These are phyloP conservation scores for Telopea speciosissima DNA, from an alignment of 177 flowering plant genomes.

Conservation along the genomic window DNA sequence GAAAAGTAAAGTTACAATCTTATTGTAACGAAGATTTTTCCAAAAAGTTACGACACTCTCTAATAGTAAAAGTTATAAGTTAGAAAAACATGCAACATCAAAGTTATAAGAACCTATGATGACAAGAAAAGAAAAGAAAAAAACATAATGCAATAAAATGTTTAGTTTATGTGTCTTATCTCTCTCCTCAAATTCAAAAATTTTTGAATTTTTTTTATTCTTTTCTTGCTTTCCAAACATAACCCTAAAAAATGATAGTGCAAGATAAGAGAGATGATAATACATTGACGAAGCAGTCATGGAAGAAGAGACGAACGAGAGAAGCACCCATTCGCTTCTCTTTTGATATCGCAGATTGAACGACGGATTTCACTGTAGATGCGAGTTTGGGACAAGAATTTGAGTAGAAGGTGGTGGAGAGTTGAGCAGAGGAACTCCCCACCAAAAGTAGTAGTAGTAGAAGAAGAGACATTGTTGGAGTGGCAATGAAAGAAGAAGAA, in stretches of 20 bases:
- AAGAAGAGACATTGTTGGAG: neutral
- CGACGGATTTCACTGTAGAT: constrained; percentile 21
- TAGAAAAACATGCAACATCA: neutral
- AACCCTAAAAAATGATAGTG: neutral
- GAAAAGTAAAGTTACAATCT: no score
- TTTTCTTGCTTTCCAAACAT: no score
- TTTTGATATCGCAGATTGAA: constrained; percentile 28
- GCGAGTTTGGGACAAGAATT: constrained; percentile 30
- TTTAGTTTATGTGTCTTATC: no score
- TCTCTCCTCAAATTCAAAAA: no score
- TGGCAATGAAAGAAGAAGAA: neutral
- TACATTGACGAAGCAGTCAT: constrained; percentile 59
- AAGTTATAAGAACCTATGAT: no score
- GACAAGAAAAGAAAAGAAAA: no score
- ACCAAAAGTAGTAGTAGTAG: constrained; percentile 15
- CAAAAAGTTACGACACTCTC: no score
- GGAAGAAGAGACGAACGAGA: constrained; percentile 44
- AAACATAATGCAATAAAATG: no score
- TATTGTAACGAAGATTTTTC: no score
- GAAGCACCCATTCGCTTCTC: constrained; percentile 55
- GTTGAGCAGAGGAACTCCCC: constrained; percentile 32
- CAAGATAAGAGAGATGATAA: neutral
- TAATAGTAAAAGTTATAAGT: no score
- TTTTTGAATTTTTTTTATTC: no score
- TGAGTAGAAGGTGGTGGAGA: constrained; percentile 28